Conservation (phyloP, 2,329 filamentous ascomycete species). For the Rachicladosporium sp. region DNA sequence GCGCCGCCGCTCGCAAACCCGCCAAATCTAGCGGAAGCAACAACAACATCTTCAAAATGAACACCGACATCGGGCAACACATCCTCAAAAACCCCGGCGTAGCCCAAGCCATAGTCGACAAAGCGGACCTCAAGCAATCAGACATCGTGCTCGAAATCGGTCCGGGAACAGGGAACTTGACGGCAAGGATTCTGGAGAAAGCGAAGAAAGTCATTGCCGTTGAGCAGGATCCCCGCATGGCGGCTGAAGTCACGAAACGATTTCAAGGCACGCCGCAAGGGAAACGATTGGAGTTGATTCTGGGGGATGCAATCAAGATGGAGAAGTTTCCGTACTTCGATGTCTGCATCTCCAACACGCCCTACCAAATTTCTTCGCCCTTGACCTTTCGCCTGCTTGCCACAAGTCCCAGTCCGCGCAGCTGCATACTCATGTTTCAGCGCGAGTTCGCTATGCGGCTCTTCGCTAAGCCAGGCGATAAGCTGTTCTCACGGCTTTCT, state of each 20-base stretch:
- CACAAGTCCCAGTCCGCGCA: constrained; percentile 65
- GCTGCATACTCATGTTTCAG: constrained; percentile 90
- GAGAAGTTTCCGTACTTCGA: constrained; percentile 68
- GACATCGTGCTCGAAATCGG: constrained; percentile 86
- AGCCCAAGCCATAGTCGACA: constrained; percentile 69
- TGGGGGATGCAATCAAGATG: constrained; percentile 85
- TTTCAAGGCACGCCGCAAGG: constrained; percentile 80
- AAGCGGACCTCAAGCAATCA: constrained; percentile 80
- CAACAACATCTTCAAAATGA: constrained; percentile 96
- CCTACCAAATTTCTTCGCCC: constrained; percentile 73
- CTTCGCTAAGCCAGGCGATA: constrained; percentile 76
- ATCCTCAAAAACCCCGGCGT: constrained; percentile 89
- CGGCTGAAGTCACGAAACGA: constrained; percentile 83
- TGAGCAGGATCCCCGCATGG: constrained; percentile 93
- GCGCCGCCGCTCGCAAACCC: constrained; percentile 31
- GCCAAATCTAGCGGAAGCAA: constrained; percentile 29
- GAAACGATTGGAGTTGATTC: constrained; percentile 71
- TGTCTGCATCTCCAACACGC: constrained; percentile 71
- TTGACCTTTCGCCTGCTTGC: constrained; percentile 83
- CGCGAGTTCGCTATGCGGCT: constrained; percentile 85
- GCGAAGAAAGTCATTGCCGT: constrained; percentile 76
- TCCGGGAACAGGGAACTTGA: constrained; percentile 80
- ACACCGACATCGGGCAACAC: constrained; percentile 78
- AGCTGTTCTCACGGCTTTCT: constrained; percentile 77
- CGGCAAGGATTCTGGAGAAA: constrained; percentile 75